Conservation (phyloP, 805 yeast genomes). For the Yamadazyma tumulicola region DNA sequence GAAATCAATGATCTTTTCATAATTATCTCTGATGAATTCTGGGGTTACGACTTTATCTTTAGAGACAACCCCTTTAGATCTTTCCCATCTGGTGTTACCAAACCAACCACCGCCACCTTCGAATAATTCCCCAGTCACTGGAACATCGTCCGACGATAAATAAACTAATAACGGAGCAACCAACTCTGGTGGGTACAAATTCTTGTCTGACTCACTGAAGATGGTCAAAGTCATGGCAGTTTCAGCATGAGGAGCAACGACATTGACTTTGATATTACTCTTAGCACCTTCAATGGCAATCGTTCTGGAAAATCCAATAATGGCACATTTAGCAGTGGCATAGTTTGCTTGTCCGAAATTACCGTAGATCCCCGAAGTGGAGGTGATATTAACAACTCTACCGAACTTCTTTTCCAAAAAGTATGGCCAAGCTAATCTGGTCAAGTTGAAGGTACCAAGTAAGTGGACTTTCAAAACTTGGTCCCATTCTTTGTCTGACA, state of each 20-base stretch:
- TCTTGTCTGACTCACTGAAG: constrained; percentile 74
- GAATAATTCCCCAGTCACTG: constrained; percentile 73
- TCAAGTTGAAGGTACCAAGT: constrained; percentile 73
- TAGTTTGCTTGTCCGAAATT: constrained; percentile 97
- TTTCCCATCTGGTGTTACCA: constrained; percentile 92
- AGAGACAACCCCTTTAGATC: constrained; percentile 79
- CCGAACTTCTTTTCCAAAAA: constrained; percentile 78
- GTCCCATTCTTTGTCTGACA: constrained; percentile 83
- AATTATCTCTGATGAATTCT: constrained; percentile 67
- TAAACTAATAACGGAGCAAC: constrained; percentile 88
- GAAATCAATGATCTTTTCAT: constrained; percentile 68
- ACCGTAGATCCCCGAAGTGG: constrained; percentile 97
- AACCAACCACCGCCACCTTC: constrained; percentile 98
- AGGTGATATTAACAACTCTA: constrained; percentile 80
- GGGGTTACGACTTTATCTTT: constrained; percentile 52
- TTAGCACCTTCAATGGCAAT: constrained; percentile 89
- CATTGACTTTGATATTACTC: constrained; percentile 69
- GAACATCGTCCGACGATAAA: constrained; percentile 71
- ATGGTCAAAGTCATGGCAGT: constrained; percentile 94
- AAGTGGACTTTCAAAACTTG: constrained; percentile 79
- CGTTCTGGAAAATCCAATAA: constrained; percentile 80
- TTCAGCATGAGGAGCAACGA: constrained; percentile 96
- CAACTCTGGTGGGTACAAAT: constrained; percentile 78
- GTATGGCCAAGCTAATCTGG: constrained; percentile 91
- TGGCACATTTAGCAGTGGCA: constrained; percentile 88